Percentiles rank a stretch among this genome's conserved stretches.
Conservation (phyloP, 495 filamentous ascomycete genomes). For the Cudoniella acicularis region DNA sequence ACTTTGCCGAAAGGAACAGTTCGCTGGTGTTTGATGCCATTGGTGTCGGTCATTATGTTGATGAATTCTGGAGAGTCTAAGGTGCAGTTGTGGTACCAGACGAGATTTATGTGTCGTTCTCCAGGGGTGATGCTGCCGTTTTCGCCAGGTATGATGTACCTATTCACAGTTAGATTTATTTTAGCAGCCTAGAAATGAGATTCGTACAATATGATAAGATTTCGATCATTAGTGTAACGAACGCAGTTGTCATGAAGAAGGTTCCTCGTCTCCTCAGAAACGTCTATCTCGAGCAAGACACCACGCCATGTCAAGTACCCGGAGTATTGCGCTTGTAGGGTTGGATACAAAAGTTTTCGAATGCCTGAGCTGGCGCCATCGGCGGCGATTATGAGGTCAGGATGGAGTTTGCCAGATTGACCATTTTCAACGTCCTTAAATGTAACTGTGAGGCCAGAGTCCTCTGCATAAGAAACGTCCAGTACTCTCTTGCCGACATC, state of each 20-base stretch:
- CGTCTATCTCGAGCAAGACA: background rate
- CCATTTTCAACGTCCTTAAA: background rate
- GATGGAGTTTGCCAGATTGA: background rate
- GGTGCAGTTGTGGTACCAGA: background rate
- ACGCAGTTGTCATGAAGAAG: background rate
- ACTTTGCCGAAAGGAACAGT: background rate
- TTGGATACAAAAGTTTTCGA: conserved; percentile 16
- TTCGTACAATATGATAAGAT: background rate
- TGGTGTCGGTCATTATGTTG: background rate
- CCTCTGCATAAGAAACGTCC: background rate
- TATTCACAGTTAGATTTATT: background rate
- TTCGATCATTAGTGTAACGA: background rate
- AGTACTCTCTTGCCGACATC: background rate
- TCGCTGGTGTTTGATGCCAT: background rate
- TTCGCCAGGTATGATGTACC: background rate
- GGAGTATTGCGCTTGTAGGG: conserved; percentile 1
- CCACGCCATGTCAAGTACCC: background rate
- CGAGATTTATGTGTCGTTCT: background rate
- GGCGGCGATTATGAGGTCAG: conserved; percentile 28
- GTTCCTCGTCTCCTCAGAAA: background rate
- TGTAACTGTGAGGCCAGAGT: background rate
- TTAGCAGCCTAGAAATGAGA: background rate
- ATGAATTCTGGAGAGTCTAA: background rate
- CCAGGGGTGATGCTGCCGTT: background rate
- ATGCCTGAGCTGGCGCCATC: conserved; percentile 24